phyloP scores from a whole-genome alignment of 176 grass and related monocot species.

The Echinochloa phyllopogon region DNA sequence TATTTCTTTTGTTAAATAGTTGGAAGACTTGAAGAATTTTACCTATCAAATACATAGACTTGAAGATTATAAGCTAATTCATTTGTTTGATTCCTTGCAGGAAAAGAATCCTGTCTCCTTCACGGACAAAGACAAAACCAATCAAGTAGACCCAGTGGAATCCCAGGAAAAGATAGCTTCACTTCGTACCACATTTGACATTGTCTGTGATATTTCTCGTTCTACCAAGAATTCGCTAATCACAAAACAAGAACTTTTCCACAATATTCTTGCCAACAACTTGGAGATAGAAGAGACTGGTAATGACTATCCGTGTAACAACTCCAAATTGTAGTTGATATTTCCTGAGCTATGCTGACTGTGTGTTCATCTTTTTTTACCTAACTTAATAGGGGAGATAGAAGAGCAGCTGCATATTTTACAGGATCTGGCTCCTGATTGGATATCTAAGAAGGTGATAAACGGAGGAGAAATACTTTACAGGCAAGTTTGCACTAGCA shows the following conservation, averaged over 20 bases:
- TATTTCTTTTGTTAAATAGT: neutral
- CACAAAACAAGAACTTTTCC: slow-evolving; percentile 89
- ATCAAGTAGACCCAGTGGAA: slow-evolving; percentile 11
- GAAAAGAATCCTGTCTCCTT: slow-evolving; percentile 27
- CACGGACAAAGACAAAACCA: slow-evolving; percentile 27
- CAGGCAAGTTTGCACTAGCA: slow-evolving; percentile 65
- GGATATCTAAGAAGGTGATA: slow-evolving; percentile 71
- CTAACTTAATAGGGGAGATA: slow-evolving; percentile 65
- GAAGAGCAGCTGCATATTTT: slow-evolving; percentile 82
- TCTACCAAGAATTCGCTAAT: slow-evolving; percentile 71
- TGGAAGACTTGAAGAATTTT: neutral
- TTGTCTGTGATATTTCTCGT: slow-evolving; percentile 66
- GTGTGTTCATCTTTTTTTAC: neutral
- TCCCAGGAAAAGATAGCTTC: slow-evolving; percentile 55
- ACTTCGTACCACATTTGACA: slow-evolving; percentile 73
- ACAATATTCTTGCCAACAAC: slow-evolving; percentile 87
- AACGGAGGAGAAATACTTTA: slow-evolving; percentile 72
- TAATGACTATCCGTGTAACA: slow-evolving; percentile 49
- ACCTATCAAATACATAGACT: neutral
- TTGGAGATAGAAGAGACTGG: slow-evolving; percentile 87
- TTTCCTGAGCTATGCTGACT: slow-evolving; percentile 19
- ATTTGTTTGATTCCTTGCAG: slow-evolving; percentile 41
- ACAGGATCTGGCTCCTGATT: slow-evolving; percentile 74
- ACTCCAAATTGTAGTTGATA: slow-evolving; percentile 29
- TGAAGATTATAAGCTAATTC: neutral